Percentiles rank a stretch among this genome's conserved stretches.
phyloP scores from a whole-genome alignment of 768 basidiomycete genomes.

The Stropharia rugosoannulata region DNA sequence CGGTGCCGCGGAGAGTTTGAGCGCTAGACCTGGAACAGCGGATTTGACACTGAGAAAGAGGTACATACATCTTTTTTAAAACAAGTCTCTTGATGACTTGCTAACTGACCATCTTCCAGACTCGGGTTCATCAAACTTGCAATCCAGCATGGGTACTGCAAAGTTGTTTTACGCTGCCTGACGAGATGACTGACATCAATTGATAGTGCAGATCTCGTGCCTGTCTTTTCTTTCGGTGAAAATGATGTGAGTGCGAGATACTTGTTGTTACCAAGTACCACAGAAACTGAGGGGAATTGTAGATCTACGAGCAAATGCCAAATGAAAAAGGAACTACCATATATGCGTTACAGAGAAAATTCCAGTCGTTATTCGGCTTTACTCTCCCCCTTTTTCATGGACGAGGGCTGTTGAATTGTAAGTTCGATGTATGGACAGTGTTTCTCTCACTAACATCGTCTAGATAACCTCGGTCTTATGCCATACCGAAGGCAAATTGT shows the following conservation, averaged over 20 bases:
- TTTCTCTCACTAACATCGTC: not conserved
- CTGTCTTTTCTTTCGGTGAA: conserved; percentile 98
- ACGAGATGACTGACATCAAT: not conserved
- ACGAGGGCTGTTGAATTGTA: conserved; percentile 91
- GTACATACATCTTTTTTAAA: conserved; percentile 34
- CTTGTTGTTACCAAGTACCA: not conserved
- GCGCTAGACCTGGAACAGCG: conserved; percentile 95
- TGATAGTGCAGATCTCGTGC: conserved; percentile 87
- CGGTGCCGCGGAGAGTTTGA: conserved; percentile 92
- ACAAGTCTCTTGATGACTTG: not conserved
- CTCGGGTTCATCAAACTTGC: conserved; percentile 95
- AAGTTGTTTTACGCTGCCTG: not conserved
- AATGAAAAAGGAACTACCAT: conserved; percentile 91
- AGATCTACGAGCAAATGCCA: conserved; percentile 98
- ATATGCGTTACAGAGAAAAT: conserved; percentile 84
- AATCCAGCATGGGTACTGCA: conserved; percentile 80
- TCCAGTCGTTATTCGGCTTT: conserved; percentile 92
- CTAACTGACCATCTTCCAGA: conserved; percentile 31
- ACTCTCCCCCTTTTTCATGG: conserved; percentile 98
- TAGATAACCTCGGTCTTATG: conserved; percentile 94
- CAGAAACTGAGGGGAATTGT: not conserved
- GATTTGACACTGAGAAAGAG: conserved; percentile 78
- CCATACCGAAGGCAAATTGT: conserved; percentile 95
- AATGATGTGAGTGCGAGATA: conserved; percentile 72
- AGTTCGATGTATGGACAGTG: conserved; percentile 15